Conservation (phyloP, 495 filamentous ascomycete genomes). For the Neurospora africana region DNA sequence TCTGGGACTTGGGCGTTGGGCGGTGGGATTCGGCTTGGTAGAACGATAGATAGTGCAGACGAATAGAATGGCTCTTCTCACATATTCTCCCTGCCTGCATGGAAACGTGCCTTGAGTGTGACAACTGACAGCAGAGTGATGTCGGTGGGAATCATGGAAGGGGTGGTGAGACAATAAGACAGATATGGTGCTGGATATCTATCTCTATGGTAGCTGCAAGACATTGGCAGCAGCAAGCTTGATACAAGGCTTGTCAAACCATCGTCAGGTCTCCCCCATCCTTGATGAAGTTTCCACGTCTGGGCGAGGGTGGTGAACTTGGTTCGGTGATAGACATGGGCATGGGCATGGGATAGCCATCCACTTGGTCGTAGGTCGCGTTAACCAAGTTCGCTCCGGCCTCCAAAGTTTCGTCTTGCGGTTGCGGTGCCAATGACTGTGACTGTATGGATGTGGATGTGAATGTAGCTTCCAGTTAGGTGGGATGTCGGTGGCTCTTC, state of each 20-base stretch:
- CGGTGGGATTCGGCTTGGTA: neutral
- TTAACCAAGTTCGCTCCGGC: neutral
- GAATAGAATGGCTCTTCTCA: neutral
- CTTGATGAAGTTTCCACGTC: neutral
- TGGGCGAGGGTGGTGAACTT: neutral
- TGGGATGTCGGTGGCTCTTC: neutral
- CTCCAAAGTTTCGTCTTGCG: neutral
- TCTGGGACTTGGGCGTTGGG: neutral
- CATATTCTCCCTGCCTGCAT: neutral
- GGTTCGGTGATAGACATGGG: neutral
- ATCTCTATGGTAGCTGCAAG: neutral
- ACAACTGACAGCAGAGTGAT: neutral
- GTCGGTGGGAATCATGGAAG: neutral
- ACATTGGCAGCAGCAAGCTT: neutral
- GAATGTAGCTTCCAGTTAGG: neutral
- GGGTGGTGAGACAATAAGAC: neutral
- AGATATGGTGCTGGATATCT: neutral
- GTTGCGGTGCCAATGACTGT: neutral
- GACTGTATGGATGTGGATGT: neutral
- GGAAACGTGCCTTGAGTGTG: neutral
- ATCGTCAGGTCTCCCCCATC: neutral
- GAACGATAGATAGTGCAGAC: neutral
- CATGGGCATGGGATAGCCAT: neutral
- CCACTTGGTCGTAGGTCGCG: neutral
- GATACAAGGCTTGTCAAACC: neutral